phyloP scores from a whole-genome alignment of 208 protist species.

The Naegleria lovaniensis region DNA sequence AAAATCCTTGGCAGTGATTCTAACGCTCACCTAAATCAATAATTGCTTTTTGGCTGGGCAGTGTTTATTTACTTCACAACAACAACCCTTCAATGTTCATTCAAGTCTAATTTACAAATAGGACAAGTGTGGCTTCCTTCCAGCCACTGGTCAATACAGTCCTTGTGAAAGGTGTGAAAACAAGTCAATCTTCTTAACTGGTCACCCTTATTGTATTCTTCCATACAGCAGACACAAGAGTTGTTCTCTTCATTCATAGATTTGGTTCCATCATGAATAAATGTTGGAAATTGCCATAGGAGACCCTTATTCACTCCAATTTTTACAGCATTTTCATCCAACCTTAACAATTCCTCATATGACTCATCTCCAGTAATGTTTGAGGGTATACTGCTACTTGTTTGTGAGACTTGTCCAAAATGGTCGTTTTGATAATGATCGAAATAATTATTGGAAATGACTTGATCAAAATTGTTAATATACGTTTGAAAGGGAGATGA shows the following conservation, averaged over 20 bases:
- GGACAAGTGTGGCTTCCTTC: slow-evolving; percentile 40
- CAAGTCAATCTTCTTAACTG: slow-evolving; percentile 46
- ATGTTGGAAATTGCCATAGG: not conserved
- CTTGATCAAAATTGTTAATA: not conserved
- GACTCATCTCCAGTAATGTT: not conserved
- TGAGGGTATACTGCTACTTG: not conserved
- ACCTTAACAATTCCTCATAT: not conserved
- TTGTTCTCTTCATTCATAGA: not conserved
- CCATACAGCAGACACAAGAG: slow-evolving; percentile 45
- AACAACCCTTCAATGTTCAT: not conserved
- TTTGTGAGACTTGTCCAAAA: not conserved
- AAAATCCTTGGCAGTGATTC: too few relatives aligned
- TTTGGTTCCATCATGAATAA: not conserved
- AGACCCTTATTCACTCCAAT: not conserved
- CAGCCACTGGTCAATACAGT: slow-evolving; percentile 52
- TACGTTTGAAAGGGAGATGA: not conserved
- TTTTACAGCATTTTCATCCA: not conserved
- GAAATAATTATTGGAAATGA: not conserved
- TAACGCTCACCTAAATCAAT: too few relatives aligned
- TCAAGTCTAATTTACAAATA: slow-evolving; percentile 45
- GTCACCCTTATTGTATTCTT: slow-evolving; percentile 48
- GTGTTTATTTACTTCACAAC: too few relatives aligned
- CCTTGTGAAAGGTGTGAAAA: slow-evolving; percentile 46
- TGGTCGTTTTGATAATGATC: not conserved
- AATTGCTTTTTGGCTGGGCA: too few relatives aligned